Base-by-base conservation (phyloP, 805 yeast genomes). In the Candida montana region DNA sequence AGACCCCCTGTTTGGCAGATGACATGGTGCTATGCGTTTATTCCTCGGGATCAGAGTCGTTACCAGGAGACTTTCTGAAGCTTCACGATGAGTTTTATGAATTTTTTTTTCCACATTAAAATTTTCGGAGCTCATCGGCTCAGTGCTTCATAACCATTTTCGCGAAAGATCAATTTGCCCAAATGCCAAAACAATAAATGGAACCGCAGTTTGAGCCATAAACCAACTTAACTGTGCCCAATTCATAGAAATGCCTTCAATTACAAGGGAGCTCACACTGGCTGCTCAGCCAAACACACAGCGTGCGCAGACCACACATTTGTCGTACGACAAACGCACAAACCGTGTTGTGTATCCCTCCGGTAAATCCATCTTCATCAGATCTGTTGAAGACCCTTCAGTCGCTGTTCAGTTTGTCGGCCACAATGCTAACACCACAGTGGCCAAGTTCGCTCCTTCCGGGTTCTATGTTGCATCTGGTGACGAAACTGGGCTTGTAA, bases 391-490 rank as follows among this genome's bases (percentile, higher is more conserved):
- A 12, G 37, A 37, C 23, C 41, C 41, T 11, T 31, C 41, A 7
- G n/a, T 33, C 10, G 15, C 35, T 9, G 40, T 71, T n/a, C 95
- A 87, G 56, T 91, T 83, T 66, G 74, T 74, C 9, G 81, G 77
- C 35, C 98, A 91, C 62, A 72, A 73, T 28, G 68, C 69, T 31
- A 64, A 75, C 18, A 87, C 95, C 31, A 84, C 95, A 0, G 95
- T 82, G 3, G 96, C 93, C 13, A 75, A 77, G 35, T 88, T 93
- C 61, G 71, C 95, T 1, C 96, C 98, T 1, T 80, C 89, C 11
- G 97, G 99, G 1, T 83, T 72, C 62, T 91, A 86, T 63, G 68
- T 91, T 24, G 96, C 95, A 2, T 83, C 95, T 3, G 98, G 96
- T 35, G 99, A 91, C 58, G 87, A 79, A 51, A 64, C 81, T n/a